These are phyloP conservation scores for Blechomonas ayalai DNA, from an alignment of 208 protist species.

Conservation along the genomic window DNA sequence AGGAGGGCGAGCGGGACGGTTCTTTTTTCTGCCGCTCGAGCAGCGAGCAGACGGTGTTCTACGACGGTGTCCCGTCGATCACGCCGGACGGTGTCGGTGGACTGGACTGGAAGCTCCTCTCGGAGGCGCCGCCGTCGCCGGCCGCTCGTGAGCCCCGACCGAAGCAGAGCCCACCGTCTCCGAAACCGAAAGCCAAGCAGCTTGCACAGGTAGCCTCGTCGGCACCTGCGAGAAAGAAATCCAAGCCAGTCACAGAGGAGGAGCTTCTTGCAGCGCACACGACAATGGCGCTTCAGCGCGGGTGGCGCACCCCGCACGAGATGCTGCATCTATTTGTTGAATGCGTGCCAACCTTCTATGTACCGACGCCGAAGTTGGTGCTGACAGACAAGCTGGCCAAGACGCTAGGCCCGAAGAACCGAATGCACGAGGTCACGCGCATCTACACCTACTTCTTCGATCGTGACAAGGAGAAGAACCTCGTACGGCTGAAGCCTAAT, in stretches of 20 bases:
- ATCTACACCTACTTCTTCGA: constrained; percentile 77
- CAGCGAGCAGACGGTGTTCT: not conserved
- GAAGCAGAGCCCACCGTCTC: not conserved
- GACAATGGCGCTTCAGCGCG: constrained; percentile 37
- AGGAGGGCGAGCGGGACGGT: constrained; percentile 2
- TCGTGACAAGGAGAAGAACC: constrained; percentile 15
- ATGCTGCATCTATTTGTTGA: constrained; percentile 78
- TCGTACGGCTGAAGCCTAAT: constrained; percentile 31
- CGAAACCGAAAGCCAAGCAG: too few relatives aligned
- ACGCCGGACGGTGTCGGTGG: constrained; percentile 1
- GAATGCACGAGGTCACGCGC: constrained; percentile 40
- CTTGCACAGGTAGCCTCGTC: too few relatives aligned
- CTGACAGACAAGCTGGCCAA: constrained; percentile 40
- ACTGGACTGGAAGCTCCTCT: not conserved
- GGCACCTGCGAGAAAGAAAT: not conserved
- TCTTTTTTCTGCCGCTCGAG: constrained; percentile 6
- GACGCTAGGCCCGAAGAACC: constrained; percentile 36
- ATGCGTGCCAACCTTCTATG: constrained; percentile 72
- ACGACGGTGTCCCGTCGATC: not conserved
- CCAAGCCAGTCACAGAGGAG: constrained; percentile 9
- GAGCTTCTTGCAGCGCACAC: constrained; percentile 49
- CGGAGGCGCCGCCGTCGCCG: not conserved
- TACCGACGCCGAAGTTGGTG: constrained; percentile 40
- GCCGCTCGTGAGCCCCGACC: not conserved
- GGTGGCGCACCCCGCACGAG: constrained; percentile 47